A percentile compares a stretch with the other conserved stretches of the same genome.
Evolutionary conservation across 2,329 filamentous ascomycete species (phyloP).

Genomic region (Microcyclospora pomicola): DNA sequence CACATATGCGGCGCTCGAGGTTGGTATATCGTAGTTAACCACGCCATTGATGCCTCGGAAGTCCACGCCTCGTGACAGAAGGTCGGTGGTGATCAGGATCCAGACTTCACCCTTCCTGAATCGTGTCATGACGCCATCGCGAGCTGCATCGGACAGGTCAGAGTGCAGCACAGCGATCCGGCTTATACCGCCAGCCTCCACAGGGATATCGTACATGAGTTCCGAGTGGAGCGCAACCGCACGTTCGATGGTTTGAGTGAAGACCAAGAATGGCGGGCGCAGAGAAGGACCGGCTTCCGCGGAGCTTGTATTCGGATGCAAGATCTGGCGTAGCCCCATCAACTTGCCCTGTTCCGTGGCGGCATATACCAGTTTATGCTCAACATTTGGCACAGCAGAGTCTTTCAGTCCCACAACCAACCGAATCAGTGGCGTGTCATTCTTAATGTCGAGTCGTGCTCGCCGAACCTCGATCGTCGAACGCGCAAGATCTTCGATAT

Average conservation of each 20-base stretch:
- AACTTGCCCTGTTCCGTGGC: slow-evolving; percentile 90
- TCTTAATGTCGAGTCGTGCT: slow-evolving; percentile 5
- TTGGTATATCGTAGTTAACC: slow-evolving; percentile 93
- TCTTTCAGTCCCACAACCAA: slow-evolving; percentile 95
- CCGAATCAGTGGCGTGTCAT: slow-evolving; percentile 47
- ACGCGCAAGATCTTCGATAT: slow-evolving; percentile 65
- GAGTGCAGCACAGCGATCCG: slow-evolving; percentile 86
- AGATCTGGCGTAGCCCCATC: slow-evolving; percentile 73
- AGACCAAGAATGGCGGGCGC: slow-evolving; percentile 82
- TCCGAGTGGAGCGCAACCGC: slow-evolving; percentile 79
- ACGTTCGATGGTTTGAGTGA: slow-evolving; percentile 88
- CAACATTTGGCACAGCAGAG: slow-evolving; percentile 81
- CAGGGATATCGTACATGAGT: slow-evolving; percentile 84
- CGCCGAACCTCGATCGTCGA: slow-evolving; percentile 48
- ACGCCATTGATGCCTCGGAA: slow-evolving; percentile 92
- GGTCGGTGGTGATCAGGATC: slow-evolving; percentile 91
- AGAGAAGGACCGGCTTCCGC: slow-evolving; percentile 43
- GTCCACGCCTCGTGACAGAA: slow-evolving; percentile 83
- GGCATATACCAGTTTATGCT: slow-evolving; percentile 78
- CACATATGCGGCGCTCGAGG: slow-evolving; percentile 78
- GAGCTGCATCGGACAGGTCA: slow-evolving; percentile 60
- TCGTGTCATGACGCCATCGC: slow-evolving; percentile 69
- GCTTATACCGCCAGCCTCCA: slow-evolving; percentile 68
- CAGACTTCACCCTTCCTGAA: slow-evolving; percentile 90
- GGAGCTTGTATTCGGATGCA: slow-evolving; percentile 56